Conservation (phyloP, 768 basidiomycete species). For the Russula brevipes region DNA sequence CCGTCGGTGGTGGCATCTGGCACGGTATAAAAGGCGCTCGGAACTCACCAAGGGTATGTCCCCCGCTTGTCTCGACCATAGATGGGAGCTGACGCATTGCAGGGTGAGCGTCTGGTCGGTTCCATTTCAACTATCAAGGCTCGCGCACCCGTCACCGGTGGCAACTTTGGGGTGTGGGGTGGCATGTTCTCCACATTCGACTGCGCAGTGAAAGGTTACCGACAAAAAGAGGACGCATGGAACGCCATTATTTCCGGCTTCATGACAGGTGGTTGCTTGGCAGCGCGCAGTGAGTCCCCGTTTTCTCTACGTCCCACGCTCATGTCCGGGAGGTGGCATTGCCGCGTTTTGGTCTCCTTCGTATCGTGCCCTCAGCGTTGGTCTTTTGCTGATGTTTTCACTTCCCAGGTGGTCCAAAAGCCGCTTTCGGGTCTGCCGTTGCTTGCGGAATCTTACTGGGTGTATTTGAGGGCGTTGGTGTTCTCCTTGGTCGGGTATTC, state of each 20-base stretch:
- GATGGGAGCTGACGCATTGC: not conserved
- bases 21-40: conserved; percentile 97
- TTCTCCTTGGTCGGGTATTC: conserved; percentile 83
- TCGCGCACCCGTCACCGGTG: conserved; percentile 94
- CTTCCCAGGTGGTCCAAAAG: conserved; percentile 77
- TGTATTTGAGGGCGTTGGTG: conserved; percentile 92
- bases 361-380: not conserved
- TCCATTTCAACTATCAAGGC: conserved; percentile 97
- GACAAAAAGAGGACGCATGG: conserved; percentile 98
- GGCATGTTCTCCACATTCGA: conserved; percentile 99
- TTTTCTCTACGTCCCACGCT: conserved; percentile 3
- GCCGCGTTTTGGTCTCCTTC: not conserved
- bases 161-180: conserved; percentile 94
- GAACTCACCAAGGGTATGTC: conserved; percentile 85
- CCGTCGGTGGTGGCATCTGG: conserved; percentile 97
- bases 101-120: conserved; percentile 94
- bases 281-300: conserved; percentile 74
- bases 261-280: conserved; percentile 95
- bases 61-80: not conserved
- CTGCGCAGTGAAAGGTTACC: conserved; percentile 93
- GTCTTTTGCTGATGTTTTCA: not conserved
- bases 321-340: not conserved
- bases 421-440: conserved; percentile 87
- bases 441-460: conserved; percentile 95
- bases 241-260: conserved; percentile 98